These are phyloP conservation scores for Kwoniella dendrophila DNA, from an alignment of 768 basidiomycete genomes.

Conservation along the genomic window DNA sequence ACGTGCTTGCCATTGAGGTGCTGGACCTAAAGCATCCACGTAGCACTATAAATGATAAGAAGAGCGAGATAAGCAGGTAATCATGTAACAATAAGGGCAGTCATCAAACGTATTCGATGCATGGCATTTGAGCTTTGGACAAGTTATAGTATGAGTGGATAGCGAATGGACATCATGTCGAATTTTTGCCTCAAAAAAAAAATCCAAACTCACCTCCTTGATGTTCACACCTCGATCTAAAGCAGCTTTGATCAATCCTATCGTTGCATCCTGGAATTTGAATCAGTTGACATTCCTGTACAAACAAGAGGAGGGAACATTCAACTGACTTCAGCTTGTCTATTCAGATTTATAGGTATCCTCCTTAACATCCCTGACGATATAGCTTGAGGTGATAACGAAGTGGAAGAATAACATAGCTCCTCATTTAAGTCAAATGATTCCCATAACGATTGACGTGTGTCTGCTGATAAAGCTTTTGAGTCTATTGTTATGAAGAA, in stretches of 20 bases:
- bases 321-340: conserved; percentile 51
- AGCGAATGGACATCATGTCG: not conserved
- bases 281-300: not conserved
- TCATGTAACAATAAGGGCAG: too few species aligned
- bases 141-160: not conserved
- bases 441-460: conserved; percentile 59
- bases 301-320: not conserved
- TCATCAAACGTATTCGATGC: too few species aligned
- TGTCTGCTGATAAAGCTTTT: conserved; percentile 77
- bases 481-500: conserved; percentile 67
- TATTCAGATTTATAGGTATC: conserved; percentile 73
- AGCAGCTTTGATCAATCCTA: conserved; percentile 81
- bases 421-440: conserved; percentile 36
- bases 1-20: conserved; percentile 79
- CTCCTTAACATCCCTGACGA: conserved; percentile 85
- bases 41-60: conserved; percentile 26
- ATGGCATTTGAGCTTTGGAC: too few species aligned
- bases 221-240: conserved; percentile 77
- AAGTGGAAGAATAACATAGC: conserved; percentile 52
- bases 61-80: not conserved
- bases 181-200: too few species aligned
- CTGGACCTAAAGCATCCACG: conserved; percentile 90
- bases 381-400: conserved; percentile 82
- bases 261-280: conserved; percentile 80
- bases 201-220: conserved; percentile 64